These are phyloP conservation scores for Wallacemonas sp. DNA, from an alignment of 208 protist genomes.

Conservation along the genomic window DNA sequence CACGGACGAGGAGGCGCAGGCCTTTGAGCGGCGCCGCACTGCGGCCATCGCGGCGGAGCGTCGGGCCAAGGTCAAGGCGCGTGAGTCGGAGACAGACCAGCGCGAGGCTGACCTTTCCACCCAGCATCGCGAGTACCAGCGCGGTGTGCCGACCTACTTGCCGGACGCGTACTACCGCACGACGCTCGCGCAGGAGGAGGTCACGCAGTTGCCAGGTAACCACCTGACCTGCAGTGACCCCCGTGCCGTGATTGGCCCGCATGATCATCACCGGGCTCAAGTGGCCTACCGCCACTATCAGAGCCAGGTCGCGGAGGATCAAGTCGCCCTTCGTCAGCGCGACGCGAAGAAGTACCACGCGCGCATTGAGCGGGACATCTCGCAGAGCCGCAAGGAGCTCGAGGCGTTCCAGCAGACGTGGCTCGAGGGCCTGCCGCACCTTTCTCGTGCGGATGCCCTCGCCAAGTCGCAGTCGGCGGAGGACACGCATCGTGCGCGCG, in stretches of 20 bases:
- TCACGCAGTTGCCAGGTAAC: constrained; percentile 13
- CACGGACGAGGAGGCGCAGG: constrained; percentile 17
- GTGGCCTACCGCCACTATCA: constrained; percentile 11
- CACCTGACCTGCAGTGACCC: constrained; percentile 13
- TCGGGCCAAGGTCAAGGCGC: constrained; percentile 10
- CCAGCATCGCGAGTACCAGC: constrained; percentile 26
- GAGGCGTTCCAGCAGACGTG: constrained; percentile 17
- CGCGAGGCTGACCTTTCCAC: constrained; percentile 27
- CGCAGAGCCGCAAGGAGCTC: constrained; percentile 13
- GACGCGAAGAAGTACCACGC: neutral
- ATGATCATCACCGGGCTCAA: constrained; percentile 23
- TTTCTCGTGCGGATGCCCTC: constrained; percentile 24
- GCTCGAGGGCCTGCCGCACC: constrained; percentile 26
- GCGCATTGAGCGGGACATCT: constrained; percentile 6
- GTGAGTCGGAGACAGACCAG: neutral
- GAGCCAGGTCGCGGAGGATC: constrained; percentile 13
- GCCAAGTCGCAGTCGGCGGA: constrained; percentile 18
- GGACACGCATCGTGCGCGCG: constrained; percentile 6
- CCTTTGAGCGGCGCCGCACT: constrained; percentile 28
- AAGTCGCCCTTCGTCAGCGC: constrained; percentile 13
- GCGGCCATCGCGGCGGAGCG: constrained; percentile 41
- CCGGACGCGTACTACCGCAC: constrained; percentile 47
- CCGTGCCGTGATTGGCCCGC: constrained; percentile 8
- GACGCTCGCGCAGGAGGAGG: constrained; percentile 21
- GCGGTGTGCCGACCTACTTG: constrained; percentile 44